Evolutionary conservation across 83 land plant genomes (phyloP).

Genomic region (Picea mariana): DNA sequence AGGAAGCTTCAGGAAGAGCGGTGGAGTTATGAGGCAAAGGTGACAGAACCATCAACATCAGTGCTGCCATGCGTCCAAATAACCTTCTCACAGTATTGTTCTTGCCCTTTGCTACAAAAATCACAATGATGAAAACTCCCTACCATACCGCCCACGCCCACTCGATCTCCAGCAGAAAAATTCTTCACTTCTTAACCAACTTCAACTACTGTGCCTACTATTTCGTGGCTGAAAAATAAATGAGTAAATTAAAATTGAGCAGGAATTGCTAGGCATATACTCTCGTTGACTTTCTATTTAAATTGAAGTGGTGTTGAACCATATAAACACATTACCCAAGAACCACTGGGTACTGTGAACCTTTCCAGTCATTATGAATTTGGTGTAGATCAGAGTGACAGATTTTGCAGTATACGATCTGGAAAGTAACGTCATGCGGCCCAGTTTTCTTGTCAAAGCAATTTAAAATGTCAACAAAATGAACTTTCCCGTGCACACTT

Average conservation of each 20-base stretch:
- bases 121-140: conserved; percentile 37
- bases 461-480: neutral
- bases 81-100: conserved; percentile 27
- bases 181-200: conserved; percentile 40
- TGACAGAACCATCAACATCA: conserved; percentile 22
- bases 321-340: no score
- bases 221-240: conserved; percentile 74
- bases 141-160: conserved; percentile 42
- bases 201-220: conserved; percentile 51
- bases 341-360: no score
- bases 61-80: conserved; percentile 23
- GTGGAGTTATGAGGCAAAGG: no score
- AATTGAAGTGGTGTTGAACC: no score
- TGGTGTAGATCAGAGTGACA: no score
- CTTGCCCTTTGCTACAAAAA: conserved; percentile 31
- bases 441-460: neutral
- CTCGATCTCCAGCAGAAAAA: conserved; percentile 42
- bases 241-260: no score
- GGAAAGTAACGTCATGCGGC: no score
- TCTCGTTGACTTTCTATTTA: no score
- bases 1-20: no score
- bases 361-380: no score
- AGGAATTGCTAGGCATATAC: no score
- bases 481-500: neutral
- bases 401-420: no score